These are phyloP conservation scores for Cynara cardunculus DNA, from an alignment of 129 eudicot species.

Conservation along the genomic window DNA sequence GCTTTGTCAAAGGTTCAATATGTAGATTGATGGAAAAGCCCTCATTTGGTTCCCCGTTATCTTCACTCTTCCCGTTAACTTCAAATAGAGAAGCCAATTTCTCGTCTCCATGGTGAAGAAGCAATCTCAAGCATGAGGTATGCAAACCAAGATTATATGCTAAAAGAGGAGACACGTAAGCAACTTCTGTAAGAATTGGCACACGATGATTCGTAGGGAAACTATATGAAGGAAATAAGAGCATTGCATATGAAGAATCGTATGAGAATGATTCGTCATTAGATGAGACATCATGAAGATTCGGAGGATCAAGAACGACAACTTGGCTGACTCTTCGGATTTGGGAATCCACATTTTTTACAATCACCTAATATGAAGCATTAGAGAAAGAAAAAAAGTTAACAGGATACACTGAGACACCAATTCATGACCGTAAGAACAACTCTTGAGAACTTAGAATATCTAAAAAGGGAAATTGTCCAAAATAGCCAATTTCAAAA, in stretches of 20 bases:
- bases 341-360: slow-evolving; percentile 51
- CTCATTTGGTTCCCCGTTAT: slow-evolving; percentile 26
- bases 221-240: slow-evolving; percentile 54
- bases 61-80: slow-evolving; percentile 26
- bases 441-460: background rate
- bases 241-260: slow-evolving; percentile 38
- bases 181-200: slow-evolving; percentile 46
- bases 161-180: slow-evolving; percentile 75
- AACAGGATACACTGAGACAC: background rate
- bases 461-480: background rate
- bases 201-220: slow-evolving; percentile 33
- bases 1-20: slow-evolving; percentile 52
- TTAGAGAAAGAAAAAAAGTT: slow-evolving; percentile 1
- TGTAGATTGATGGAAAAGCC: slow-evolving; percentile 35
- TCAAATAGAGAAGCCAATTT: slow-evolving; percentile 56
- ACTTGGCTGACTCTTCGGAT: slow-evolving; percentile 65
- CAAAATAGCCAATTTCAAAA: background rate
- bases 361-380: slow-evolving; percentile 43
- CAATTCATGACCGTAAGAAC: background rate
- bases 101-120: slow-evolving; percentile 71
- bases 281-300: slow-evolving; percentile 17
- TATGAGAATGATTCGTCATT: slow-evolving; percentile 10
- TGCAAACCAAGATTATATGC: slow-evolving; percentile 81
- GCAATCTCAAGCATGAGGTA: slow-evolving; percentile 60
- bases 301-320: slow-evolving; percentile 80